Evolutionary conservation across 129 eudicot genomes (phyloP).

Genomic region (Mikania micrantha): DNA sequence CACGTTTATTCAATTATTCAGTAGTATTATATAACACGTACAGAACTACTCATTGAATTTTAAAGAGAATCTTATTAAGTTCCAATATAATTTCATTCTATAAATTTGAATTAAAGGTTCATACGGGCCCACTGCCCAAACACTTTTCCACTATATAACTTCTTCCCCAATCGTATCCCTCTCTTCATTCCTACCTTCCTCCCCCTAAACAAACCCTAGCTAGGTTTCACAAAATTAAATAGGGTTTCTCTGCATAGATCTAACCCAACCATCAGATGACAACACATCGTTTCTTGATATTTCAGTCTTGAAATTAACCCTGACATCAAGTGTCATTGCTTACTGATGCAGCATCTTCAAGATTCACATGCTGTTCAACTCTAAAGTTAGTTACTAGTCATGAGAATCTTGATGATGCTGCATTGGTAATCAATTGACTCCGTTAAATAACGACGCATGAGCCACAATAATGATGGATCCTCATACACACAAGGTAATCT

Average conservation of each 20-base stretch:
- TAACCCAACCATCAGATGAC: slow-evolving; percentile 8
- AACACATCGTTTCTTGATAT: not conserved
- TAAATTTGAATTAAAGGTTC: no score
- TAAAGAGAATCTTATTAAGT: no score
- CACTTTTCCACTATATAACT: slow-evolving; percentile 23
- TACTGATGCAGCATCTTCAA: slow-evolving; percentile 34
- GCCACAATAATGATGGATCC: not conserved
- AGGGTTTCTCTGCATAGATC: slow-evolving; percentile 20
- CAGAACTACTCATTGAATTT: no score
- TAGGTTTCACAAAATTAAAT: not conserved
- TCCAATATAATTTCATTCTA: no score
- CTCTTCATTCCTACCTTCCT: slow-evolving; percentile 15
- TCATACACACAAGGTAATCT: not conserved
- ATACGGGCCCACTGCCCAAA: not conserved
- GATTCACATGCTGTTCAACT: slow-evolving; percentile 25
- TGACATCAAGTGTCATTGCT: slow-evolving; percentile 17
- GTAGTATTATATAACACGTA: no score
- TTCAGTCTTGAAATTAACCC: not conserved
- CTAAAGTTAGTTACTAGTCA: not conserved
- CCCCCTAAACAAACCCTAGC: slow-evolving; percentile 4
- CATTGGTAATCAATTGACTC: slow-evolving; percentile 30
- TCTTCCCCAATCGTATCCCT: slow-evolving; percentile 17
- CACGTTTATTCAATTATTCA: no score
- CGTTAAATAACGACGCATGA: not conserved
- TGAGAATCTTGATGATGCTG: slow-evolving; percentile 44